Percentiles rank a stretch among this genome's conserved stretches.
phyloP scores from a whole-genome alignment of 768 basidiomycete species.

The Gloeostereum incarnatum region DNA sequence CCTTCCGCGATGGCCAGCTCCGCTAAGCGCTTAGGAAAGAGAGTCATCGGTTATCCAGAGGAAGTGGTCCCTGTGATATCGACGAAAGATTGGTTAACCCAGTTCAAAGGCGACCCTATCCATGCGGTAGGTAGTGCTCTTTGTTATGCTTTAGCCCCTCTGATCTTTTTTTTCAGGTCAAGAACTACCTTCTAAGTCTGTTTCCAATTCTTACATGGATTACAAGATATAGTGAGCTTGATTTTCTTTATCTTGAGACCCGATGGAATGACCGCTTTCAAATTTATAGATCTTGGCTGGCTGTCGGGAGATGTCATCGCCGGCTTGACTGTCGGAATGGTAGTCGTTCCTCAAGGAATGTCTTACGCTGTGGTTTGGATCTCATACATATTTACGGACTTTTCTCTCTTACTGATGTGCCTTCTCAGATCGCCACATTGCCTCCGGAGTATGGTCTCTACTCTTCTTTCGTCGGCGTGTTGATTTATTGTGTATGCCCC shows the following conservation, averaged over 20 bases:
- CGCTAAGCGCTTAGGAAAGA: conserved; percentile 45
- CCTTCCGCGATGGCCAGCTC: conserved; percentile 22
- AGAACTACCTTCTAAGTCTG: conserved; percentile 56
- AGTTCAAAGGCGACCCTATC: conserved; percentile 33
- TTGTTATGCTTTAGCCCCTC: conserved; percentile 1
- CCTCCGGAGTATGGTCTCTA: conserved; percentile 87
- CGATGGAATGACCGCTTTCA: conserved; percentile 1
- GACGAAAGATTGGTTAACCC: conserved; percentile 41
- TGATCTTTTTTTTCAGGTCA: conserved; percentile 27
- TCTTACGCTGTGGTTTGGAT: conserved; percentile 66
- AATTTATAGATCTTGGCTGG: conserved; percentile 59
- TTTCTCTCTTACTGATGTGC: not conserved
- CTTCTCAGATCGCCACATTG: conserved; percentile 67
- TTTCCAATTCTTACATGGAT: conserved; percentile 89
- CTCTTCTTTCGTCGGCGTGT: conserved; percentile 84
- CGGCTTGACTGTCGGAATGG: conserved; percentile 89
- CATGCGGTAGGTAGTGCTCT: conserved; percentile 31
- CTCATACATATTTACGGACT: not conserved
- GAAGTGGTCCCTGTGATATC: conserved; percentile 50
- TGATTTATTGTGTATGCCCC: conserved; percentile 67
- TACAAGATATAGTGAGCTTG: conserved; percentile 67
- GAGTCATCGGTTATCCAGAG: conserved; percentile 52
- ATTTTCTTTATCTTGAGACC: not conserved
- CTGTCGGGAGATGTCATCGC: conserved; percentile 81
- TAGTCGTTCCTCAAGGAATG: conserved; percentile 91